A percentile compares a stretch with the other conserved stretches of the same genome.
These are phyloP conservation scores for Alternaria viburni DNA, from an alignment of 2,329 filamentous ascomycete genomes.

Conservation along the genomic window DNA sequence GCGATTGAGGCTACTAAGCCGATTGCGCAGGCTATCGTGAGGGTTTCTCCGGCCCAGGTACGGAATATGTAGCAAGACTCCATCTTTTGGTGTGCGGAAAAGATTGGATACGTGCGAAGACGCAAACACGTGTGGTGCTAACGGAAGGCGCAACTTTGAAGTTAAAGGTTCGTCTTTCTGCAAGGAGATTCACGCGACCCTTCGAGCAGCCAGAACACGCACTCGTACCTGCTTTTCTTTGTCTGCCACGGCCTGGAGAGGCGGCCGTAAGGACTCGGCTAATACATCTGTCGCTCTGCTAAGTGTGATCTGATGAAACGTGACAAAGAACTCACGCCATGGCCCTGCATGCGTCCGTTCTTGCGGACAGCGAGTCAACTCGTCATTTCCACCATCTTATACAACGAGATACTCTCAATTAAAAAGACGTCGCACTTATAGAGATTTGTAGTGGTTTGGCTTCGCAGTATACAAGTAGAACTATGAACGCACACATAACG, in stretches of 20 bases:
- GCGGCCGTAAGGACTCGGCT: background rate
- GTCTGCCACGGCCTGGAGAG: background rate
- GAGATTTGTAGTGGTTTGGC: too few relatives aligned
- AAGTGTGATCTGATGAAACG: background rate
- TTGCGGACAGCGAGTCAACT: accelerated
- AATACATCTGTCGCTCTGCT: background rate
- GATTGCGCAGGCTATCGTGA: background rate
- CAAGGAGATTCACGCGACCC: background rate
- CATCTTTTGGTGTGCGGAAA: background rate
- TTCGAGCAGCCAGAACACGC: background rate
- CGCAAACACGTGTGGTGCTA: background rate
- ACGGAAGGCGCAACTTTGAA: background rate
- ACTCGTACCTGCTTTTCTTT: background rate
- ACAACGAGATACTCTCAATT: too few relatives aligned
- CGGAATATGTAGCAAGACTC: background rate
- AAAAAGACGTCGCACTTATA: too few relatives aligned
- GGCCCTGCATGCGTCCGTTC: background rate
- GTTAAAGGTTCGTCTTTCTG: background rate
- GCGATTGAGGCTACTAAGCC: background rate
- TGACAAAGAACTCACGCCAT: background rate
- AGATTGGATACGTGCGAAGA: background rate
- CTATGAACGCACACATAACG: too few relatives aligned
- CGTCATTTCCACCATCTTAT: accelerated
- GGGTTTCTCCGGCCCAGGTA: background rate
- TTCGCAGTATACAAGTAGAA: too few relatives aligned